A percentile compares a stretch with the other conserved stretches of the same genome.
phyloP scores from a whole-genome alignment of 176 grass and related monocot genomes.

The Musa schizocarpa region DNA sequence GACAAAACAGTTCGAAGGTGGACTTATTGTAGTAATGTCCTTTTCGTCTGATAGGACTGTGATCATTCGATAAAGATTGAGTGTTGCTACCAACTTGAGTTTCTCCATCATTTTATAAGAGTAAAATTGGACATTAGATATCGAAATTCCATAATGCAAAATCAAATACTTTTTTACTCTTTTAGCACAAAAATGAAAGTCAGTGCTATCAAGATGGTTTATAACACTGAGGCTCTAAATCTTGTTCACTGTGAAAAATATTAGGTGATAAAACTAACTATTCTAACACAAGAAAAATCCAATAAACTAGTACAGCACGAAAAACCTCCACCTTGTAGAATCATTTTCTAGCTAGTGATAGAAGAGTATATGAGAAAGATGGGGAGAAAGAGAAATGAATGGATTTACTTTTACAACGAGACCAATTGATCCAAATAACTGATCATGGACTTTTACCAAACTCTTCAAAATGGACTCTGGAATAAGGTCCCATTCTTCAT shows the following conservation, averaged over 20 bases:
- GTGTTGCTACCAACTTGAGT: too few species aligned
- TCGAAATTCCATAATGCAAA: background rate
- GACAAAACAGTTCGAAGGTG: too few species aligned
- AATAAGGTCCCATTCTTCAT: constrained; percentile 62
- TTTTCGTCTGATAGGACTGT: too few species aligned
- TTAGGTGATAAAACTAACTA: background rate
- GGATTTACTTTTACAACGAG: constrained; percentile 64
- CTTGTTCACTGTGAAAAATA: background rate
- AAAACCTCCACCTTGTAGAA: background rate
- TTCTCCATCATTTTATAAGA: background rate
- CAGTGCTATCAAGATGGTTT: background rate
- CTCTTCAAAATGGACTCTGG: constrained; percentile 52
- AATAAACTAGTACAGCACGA: background rate
- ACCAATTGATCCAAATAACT: constrained; percentile 65
- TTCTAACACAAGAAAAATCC: background rate
- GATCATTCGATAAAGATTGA: too few species aligned
- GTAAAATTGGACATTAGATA: background rate
- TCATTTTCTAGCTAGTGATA: too few species aligned
- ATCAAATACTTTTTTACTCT: background rate
- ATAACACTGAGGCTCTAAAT: background rate
- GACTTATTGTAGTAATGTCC: too few species aligned
- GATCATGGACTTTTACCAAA: constrained; percentile 59
- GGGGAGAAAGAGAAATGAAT: background rate
- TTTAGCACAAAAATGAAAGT: background rate
- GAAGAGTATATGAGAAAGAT: background rate